Evolutionary conservation across 2,329 filamentous ascomycete genomes (phyloP).

Genomic region (Xylariaceae sp.): DNA sequence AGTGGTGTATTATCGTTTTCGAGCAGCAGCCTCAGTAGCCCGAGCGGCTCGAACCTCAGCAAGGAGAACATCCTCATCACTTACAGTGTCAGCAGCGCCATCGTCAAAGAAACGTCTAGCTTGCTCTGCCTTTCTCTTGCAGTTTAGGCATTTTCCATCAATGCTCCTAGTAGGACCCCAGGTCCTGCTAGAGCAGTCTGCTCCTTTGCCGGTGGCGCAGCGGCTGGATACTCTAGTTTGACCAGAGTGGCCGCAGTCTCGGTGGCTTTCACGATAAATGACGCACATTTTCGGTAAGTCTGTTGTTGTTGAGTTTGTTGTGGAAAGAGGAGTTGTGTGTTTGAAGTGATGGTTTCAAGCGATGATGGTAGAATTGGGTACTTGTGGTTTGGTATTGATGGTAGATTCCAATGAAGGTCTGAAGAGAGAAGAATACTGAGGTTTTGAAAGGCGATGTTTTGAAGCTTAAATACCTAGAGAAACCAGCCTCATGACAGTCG

Average conservation of each 20-base stretch:
- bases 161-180: neutral
- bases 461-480: too few species aligned
- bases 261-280: conserved; percentile 8
- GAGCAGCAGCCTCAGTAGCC: too few species aligned
- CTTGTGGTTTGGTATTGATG: too few species aligned
- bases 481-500: too few species aligned
- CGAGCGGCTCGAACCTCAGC: neutral
- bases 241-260: conserved; percentile 15
- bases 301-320: neutral
- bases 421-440: too few species aligned
- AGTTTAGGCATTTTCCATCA: conserved; percentile 11
- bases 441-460: too few species aligned
- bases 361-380: too few species aligned
- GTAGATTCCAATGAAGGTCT: too few species aligned
- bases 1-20: too few species aligned
- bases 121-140: neutral
- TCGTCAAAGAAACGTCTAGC: neutral
- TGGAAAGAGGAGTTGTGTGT: neutral
- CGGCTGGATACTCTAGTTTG: neutral
- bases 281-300: conserved; percentile 23
- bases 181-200: neutral
- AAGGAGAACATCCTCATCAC: neutral
- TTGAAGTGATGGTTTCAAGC: neutral
- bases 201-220: conserved; percentile 6
- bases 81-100: neutral